Evolutionary conservation across 768 basidiomycete genomes (phyloP), one percentile per base, ranked within the genome.

Genomic region (Hypholoma fasciculare): DNA sequence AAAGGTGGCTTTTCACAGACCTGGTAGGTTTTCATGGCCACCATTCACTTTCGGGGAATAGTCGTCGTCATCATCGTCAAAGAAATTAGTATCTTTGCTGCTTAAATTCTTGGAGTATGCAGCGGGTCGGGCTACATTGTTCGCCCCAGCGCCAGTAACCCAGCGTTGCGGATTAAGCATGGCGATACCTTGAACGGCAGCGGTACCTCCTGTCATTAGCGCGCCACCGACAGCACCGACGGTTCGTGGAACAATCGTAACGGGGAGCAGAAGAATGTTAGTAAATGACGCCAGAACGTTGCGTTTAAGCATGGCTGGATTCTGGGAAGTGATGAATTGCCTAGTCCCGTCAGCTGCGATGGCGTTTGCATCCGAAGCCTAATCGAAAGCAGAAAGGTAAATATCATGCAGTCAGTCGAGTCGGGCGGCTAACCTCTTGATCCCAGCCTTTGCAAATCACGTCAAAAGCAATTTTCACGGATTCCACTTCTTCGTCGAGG

Each of bases 251-350:
- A 98, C 95, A 69, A 98, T 96, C 1, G 96, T 97, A 16, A 99
- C 97, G 0, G 97, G 96, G 0, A 98, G 78, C 0, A 98, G 77
- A 6, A 99, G 85, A 1, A 94, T 82, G 59, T 92, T 88, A 2
- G 92, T 91, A 71, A 99, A 98, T 0, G 94, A 92, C 0, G 94
- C 89, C 1, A 98, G 81, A 7, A 98, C 92, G 64, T 90, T 97
- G 42, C 93, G 87, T 67, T 99, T 99, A 58, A 96, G 85, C 60
- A 86, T 85, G 1, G 94, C 94, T 0, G 96, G 96, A 66, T 98
- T 96, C 52, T 89, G 83, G 1, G 94, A 89, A 17, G 80, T 77
- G 2, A 97, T 79, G 73, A 98, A 96, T 42, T 90, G 87, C 5
- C 11, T 85, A 73, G 48, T 57, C 16, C 56, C 56, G 17, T 63